A percentile compares a stretch with the other conserved stretches of the same genome.
phyloP scores from a whole-genome alignment of 2,329 filamentous ascomycete species.

The Fusarium clavum region DNA sequence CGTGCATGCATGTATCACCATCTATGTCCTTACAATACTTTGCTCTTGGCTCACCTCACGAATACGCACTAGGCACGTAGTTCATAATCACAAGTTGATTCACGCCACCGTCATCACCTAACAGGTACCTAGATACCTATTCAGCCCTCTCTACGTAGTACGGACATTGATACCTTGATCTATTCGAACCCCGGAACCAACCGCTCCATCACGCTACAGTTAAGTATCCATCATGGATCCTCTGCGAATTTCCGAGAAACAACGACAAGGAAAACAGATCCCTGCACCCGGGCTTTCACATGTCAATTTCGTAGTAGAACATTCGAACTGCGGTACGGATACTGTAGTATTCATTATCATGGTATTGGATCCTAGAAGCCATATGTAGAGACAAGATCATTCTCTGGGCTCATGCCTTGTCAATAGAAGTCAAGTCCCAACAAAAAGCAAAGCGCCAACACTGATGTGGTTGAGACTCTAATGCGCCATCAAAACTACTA shows the following conservation, averaged over 20 bases:
- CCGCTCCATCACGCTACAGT: slow-evolving; percentile 16
- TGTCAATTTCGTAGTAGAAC: slow-evolving; percentile 12
- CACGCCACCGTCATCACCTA: slow-evolving; percentile 25
- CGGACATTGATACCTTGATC: not conserved
- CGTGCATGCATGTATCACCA: not conserved
- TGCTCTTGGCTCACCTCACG: not conserved
- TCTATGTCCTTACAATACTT: not conserved
- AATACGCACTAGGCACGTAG: not conserved
- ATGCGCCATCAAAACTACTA: slow-evolving; percentile 9
- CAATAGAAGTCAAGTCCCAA: slow-evolving; percentile 29
- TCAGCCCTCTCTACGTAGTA: not conserved
- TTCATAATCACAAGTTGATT: slow-evolving; percentile 34
- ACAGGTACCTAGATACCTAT: not conserved
- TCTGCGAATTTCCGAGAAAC: slow-evolving; percentile 30
- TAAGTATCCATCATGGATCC: slow-evolving; percentile 9
- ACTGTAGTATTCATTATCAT: not conserved
- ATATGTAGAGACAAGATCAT: not conserved
- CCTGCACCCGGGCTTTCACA: slow-evolving; percentile 29
- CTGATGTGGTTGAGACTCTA: slow-evolving; percentile 32
- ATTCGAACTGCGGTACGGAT: not conserved
- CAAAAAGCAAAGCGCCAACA: slow-evolving; percentile 22
- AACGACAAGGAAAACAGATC: slow-evolving; percentile 15
- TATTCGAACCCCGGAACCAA: slow-evolving; percentile 11
- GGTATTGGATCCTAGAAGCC: not conserved
- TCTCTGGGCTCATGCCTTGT: not conserved